These are phyloP conservation scores for Suillus fuscotomentosus DNA, from an alignment of 768 basidiomycete species.

Conservation along the genomic window DNA sequence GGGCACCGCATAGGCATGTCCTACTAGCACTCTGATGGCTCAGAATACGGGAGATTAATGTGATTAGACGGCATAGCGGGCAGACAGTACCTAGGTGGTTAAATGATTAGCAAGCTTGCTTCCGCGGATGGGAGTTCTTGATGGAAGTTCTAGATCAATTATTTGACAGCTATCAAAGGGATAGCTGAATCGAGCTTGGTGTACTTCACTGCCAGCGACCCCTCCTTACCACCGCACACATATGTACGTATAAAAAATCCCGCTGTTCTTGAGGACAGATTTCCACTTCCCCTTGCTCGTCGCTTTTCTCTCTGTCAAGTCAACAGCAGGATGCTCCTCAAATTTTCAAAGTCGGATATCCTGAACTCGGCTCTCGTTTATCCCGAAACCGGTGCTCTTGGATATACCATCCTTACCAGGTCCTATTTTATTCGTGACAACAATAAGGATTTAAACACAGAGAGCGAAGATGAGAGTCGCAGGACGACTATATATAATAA, in stretches of 20 bases:
- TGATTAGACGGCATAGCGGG: background rate
- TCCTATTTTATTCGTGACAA: conserved; percentile 27
- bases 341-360: conserved; percentile 57
- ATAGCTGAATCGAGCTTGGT: background rate
- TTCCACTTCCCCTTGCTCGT: background rate
- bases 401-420: conserved; percentile 49
- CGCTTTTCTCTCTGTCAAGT: background rate
- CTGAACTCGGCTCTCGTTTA: conserved; percentile 55
- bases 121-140: background rate
- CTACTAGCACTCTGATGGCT: background rate
- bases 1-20: background rate
- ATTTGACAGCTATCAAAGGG: background rate
- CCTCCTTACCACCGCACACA: background rate
- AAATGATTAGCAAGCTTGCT: background rate
- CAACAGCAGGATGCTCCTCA: conserved; percentile 46
- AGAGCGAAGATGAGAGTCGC: conserved; percentile 32
- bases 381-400: conserved; percentile 47
- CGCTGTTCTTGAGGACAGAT: background rate
- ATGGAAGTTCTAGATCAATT: background rate
- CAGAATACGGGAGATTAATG: background rate
- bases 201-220: background rate
- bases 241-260: background rate
- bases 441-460: conserved; percentile 28
- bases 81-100: too few relatives aligned
- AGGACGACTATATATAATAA: conserved; percentile 45